Conservation (phyloP, 495 filamentous ascomycete genomes). For the Annulohypoxylon bovei region DNA sequence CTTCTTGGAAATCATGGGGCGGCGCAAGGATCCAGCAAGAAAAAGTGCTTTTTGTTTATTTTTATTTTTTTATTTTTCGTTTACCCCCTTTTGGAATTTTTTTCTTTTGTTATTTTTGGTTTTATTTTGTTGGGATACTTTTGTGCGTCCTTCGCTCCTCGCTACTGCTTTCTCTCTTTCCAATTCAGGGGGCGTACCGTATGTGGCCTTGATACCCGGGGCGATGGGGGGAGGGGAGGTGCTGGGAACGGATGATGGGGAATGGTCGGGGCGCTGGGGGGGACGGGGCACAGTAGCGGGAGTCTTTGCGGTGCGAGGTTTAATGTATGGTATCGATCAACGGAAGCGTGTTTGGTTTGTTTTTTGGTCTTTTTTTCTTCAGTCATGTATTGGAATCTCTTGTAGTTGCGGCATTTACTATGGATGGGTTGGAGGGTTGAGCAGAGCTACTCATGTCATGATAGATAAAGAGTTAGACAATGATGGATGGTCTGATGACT, state of each 20-base stretch:
- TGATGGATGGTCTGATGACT: background rate
- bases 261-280: background rate
- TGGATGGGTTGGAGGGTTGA: background rate
- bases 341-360: background rate
- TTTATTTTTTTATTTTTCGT: background rate
- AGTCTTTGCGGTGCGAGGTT: constrained; percentile 18
- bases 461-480: constrained; percentile 24
- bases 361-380: background rate
- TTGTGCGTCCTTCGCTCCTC: background rate
- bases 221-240: constrained; percentile 5
- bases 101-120: constrained; percentile 4
- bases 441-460: constrained; percentile 12
- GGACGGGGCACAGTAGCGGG: constrained; percentile 2
- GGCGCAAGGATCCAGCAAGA: constrained; percentile 27
- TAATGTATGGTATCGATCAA: constrained; percentile 30
- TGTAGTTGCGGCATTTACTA: constrained; percentile 5
- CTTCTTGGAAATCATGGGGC: constrained; percentile 15
- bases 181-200: background rate
- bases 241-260: constrained; percentile 6
- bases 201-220: constrained; percentile 1
- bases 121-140: background rate
- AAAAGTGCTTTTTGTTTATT: constrained; percentile 27
- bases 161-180: background rate
- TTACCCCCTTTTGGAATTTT: background rate
- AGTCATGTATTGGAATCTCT: constrained; percentile 21